Evolutionary conservation across 202 grass and related monocot genomes (phyloP).

Genomic region (Brachypodium distachyon): DNA sequence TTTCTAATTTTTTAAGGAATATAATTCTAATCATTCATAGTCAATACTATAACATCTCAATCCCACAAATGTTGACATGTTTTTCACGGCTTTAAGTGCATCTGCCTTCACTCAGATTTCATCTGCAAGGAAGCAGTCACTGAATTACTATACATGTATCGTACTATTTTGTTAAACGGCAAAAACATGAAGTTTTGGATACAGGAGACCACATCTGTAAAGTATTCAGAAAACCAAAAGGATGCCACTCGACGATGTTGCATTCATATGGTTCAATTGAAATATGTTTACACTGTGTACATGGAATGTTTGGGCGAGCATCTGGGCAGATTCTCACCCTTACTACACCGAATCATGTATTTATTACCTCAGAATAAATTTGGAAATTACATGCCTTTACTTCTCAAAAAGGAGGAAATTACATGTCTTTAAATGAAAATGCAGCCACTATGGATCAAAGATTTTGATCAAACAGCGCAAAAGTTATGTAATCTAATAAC

Average conservation of each 20-base stretch:
- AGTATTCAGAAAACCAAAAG: constrained; percentile 23
- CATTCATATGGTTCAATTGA: constrained; percentile 13
- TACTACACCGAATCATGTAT: background rate
- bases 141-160: background rate
- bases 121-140: constrained; percentile 20
- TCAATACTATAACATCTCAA: background rate
- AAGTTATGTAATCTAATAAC: background rate
- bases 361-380: background rate
- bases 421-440: background rate
- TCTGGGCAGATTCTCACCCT: background rate
- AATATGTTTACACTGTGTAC: constrained; percentile 3
- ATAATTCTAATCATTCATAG: background rate
- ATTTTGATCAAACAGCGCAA: background rate
- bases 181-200: background rate
- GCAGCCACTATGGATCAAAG: background rate
- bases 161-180: background rate
- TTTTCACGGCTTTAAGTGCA: background rate
- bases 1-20: background rate
- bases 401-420: background rate
- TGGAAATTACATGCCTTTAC: background rate
- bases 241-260: constrained; percentile 9
- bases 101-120: constrained; percentile 25
- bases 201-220: constrained; percentile 64
- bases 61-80: background rate
- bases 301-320: background rate